Base-by-base conservation (phyloP, 352 stramenopile genomes). In the Globisporangium heterothallicum region DNA sequence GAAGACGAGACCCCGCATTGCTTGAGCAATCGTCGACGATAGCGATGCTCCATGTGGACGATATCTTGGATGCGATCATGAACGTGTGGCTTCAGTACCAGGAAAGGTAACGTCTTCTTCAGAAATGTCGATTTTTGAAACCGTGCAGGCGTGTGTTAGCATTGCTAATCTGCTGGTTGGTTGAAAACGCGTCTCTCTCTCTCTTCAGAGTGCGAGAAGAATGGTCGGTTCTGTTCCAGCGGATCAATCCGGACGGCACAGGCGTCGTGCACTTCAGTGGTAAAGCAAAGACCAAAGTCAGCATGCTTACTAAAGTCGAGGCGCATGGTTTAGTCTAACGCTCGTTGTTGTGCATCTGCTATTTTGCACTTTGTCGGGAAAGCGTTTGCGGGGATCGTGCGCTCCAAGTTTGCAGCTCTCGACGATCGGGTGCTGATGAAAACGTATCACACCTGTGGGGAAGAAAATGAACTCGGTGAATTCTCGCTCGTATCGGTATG, bases 381-480 rank as follows among this genome's bases (percentile, higher is more conserved):
- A 85, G 76, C 68, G 7, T 88, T 89, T 56, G 64, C 69, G 18
- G 66, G 66, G 6, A 59, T 90, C 42, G 67, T 92, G 19, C 68
- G 71, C 32, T 59, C 70, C 25, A 82, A 86, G 45, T 49, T 90
- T 7, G 55, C 65, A 21, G n/a, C 43, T 8, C 40, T 86, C 34
- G 72, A 88, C 26, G 64, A 72, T 25, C 73, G 72, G 14, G 60
- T 45, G 1, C 64, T 94, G 25, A 63, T 84, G 51, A 87, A 88
- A 26, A 63, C 85, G 12, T 92, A 84, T 44, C 79, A 89, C 48
- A 64, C 74, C 29, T 89, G 75, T 25, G 79, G 78, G 6, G 78
- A 94, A 72, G 83, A 92, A 50, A 94, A 89, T 43, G 78, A 92
- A 14, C 57, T 88, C 7, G 80, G 78, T n/a, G 78, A 92, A 18